Evolutionary conservation across 108 stramenopile species (phyloP), one percentile per base, ranked within the genome.

Genomic region (Fistulifera solaris): DNA sequence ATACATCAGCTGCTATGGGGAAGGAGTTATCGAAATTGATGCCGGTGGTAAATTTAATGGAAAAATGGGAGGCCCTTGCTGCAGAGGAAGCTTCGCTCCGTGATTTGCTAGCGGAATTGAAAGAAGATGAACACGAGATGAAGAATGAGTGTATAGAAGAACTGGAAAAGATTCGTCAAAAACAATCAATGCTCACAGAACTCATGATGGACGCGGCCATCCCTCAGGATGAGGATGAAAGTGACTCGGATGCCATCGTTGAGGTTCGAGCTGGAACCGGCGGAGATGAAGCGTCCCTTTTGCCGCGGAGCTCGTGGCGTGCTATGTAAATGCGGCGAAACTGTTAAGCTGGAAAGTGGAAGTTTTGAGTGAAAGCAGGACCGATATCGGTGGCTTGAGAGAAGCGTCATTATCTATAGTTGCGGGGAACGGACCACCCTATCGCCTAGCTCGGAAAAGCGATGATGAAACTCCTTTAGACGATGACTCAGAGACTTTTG

Each of bases 251-350:
- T 68, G 87, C 84, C n/a, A 89, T 97, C 56, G 65, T 97, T 45
- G 96, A 97, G 63, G 87, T 97, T 27, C 75, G 96, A 60, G 94
- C 96, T 1, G 96, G 96, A 8, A 94, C 94, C 17, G 96, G 96
- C 24, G 96, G 96, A 1, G 94, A 95, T 51, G 96, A 97, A 70
- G 96, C 96, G 23, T 68, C 81, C 2, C 53, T 94, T 97, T 93
- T 69, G 94, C 94, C 8, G 61, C 69, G 10, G 91, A 97, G 56
- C 62, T 97, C 2, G 42, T 93, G 55, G 84, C 76, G 23, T 72
- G 82, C 17, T 97, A 95, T 63, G 62, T 77, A 61, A 89, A 90
- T 42, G 75, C 74, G 27, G 92, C 85, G 15, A 80, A 67, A 58
- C 55, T 63, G 8, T 71, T 73, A 44, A 58, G 66, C 22, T 92